A percentile compares a stretch with the other conserved stretches of the same genome.
These are phyloP conservation scores for Kwoniella pini DNA, from an alignment of 768 basidiomycete genomes.

Conservation along the genomic window DNA sequence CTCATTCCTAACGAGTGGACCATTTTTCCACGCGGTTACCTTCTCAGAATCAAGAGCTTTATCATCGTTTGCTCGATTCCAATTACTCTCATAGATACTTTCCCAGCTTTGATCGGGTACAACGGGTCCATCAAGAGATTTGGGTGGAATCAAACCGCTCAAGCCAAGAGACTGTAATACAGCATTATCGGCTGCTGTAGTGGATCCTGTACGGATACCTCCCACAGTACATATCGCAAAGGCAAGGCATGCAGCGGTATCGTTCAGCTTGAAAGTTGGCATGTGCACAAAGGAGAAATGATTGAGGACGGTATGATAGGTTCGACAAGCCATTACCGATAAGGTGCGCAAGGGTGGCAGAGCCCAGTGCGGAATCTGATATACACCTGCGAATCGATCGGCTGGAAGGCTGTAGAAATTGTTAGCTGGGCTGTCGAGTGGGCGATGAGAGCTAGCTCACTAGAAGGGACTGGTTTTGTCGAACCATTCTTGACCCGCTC, in stretches of 20 bases:
- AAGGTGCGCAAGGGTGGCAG: conserved; percentile 52
- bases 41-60: conserved; percentile 18
- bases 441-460: conserved; percentile 22
- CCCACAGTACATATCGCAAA: conserved; percentile 57
- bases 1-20: conserved; percentile 46
- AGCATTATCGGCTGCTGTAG: conserved; percentile 4
- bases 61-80: conserved; percentile 5
- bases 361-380: conserved; percentile 54
- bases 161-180: not conserved
- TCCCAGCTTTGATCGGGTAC: conserved; percentile 32
- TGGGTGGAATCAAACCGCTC: not conserved
- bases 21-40: conserved; percentile 41
- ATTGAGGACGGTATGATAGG: conserved; percentile 50
- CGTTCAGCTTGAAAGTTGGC: conserved; percentile 54
- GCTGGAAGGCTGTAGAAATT: conserved; percentile 36
- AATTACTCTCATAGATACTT: conserved; percentile 35
- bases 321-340: conserved; percentile 53
- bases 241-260: conserved; percentile 52
- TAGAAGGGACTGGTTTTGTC: conserved; percentile 49
- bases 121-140: conserved; percentile 34
- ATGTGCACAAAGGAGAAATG: conserved; percentile 56
- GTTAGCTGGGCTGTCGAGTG: not conserved
- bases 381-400: conserved; percentile 52
- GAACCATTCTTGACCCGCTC: conserved; percentile 35
- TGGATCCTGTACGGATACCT: conserved; percentile 24